Percentiles rank a stretch among this genome's conserved stretches.
phyloP scores from a whole-genome alignment of 176 grass and related monocot species.

The Triticum monococcum region DNA sequence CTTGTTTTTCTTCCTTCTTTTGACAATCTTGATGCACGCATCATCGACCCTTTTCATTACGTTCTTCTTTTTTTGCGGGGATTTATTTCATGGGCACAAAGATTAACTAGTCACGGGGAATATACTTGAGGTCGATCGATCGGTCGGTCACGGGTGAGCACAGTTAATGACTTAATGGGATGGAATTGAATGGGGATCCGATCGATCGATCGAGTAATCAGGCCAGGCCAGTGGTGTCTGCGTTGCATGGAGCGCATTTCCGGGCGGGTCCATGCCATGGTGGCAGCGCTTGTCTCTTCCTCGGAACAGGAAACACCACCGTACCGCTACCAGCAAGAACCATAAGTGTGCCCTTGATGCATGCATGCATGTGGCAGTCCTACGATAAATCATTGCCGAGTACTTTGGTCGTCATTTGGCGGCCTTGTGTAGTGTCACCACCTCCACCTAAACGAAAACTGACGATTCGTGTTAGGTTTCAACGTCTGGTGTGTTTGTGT shows the following conservation, averaged over 20 bases:
- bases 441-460: neutral
- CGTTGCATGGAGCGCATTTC: neutral
- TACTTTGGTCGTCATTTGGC: neutral
- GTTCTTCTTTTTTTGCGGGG: neutral
- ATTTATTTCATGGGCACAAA: too few species aligned
- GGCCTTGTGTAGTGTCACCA: neutral
- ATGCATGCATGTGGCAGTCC: too few species aligned
- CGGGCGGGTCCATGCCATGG: neutral
- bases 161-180: too few species aligned
- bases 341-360: neutral
- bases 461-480: too few species aligned
- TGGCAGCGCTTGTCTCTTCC: neutral
- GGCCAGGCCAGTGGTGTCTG: too few species aligned
- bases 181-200: too few species aligned
- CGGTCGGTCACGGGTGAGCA: too few species aligned
- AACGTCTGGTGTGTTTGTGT: neutral
- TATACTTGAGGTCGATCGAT: too few species aligned
- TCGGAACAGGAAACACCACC: neutral
- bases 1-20: neutral
- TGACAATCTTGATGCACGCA: neutral
- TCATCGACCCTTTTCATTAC: neutral
- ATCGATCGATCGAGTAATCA: too few species aligned
- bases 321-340: neutral
- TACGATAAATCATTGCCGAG: too few species aligned
- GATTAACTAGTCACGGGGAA: neutral